phyloP scores from a whole-genome alignment of 2,329 filamentous ascomycete species.

The Delphinella strobiligena region DNA sequence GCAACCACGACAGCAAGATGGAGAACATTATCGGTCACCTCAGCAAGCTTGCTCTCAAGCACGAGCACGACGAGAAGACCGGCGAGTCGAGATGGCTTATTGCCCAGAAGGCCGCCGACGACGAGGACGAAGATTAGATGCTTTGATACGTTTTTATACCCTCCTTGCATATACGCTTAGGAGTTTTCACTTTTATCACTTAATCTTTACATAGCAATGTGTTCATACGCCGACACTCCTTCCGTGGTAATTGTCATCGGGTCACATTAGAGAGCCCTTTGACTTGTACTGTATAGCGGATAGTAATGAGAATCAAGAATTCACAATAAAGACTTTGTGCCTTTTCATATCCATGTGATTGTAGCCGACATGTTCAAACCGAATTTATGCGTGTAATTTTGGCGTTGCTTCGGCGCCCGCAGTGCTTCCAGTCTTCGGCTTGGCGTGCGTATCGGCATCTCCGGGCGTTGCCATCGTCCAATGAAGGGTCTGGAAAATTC shows the following conservation, averaged over 20 bases:
- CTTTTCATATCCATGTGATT: too few species aligned
- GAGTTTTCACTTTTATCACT: not conserved
- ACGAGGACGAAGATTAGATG: slow-evolving; percentile 37
- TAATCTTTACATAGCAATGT: not conserved
- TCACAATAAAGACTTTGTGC: too few species aligned
- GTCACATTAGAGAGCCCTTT: too few species aligned
- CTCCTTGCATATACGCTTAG: not conserved
- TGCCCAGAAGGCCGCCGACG: slow-evolving; percentile 30
- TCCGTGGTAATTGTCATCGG: not conserved
- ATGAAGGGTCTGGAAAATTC: too few species aligned
- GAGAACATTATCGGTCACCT: slow-evolving; percentile 56
- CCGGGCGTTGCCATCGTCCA: too few species aligned
- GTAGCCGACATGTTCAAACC: too few species aligned
- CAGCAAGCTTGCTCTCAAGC: slow-evolving; percentile 50
- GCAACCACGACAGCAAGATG: slow-evolving; percentile 48
- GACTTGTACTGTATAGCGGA: too few species aligned
- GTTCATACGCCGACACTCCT: not conserved
- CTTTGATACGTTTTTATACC: slow-evolving; percentile 4
- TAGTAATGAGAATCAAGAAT: too few species aligned
- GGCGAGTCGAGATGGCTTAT: slow-evolving; percentile 33
- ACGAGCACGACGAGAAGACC: slow-evolving; percentile 39
- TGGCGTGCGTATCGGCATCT: too few species aligned
- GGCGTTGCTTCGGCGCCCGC: too few species aligned
- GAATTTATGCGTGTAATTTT: too few species aligned
- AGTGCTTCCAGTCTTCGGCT: too few species aligned